phyloP scores from a whole-genome alignment of 148 eudicot genomes.

The Rhododendron simsii region DNA sequence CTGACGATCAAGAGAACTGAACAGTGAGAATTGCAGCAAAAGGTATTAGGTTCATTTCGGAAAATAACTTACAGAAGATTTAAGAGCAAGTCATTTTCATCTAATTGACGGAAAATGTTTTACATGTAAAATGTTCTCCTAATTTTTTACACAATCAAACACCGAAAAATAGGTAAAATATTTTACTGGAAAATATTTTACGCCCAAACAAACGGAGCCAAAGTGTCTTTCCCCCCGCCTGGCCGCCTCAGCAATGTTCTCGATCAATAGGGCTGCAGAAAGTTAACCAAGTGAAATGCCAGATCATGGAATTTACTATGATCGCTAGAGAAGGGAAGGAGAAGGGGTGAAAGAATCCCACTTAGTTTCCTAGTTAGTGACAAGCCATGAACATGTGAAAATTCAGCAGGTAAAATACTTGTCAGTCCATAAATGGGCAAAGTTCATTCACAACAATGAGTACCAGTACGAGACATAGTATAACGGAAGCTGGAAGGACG shows the following conservation, averaged over 20 bases:
- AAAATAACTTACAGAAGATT: no score
- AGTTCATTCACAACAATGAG: background rate
- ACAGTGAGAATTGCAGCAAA: no score
- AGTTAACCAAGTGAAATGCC: background rate
- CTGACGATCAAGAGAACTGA: no score
- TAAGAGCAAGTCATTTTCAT: no score
- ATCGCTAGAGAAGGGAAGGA: background rate
- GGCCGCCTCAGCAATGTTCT: background rate
- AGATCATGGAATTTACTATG: background rate
- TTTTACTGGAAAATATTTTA: no score
- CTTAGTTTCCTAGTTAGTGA: background rate
- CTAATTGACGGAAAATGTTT: no score
- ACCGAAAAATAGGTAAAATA: no score
- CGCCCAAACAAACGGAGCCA: no score
- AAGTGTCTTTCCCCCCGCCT: background rate
- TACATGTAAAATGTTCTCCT: no score
- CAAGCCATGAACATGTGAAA: background rate
- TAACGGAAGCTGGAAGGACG: background rate
- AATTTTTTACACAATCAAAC: no score
- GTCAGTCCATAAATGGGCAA: background rate
- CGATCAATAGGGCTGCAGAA: background rate
- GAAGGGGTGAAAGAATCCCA: background rate
- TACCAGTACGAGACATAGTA: background rate
- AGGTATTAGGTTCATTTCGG: no score
- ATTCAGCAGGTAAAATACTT: background rate